Evolutionary conservation across 176 grass and related monocot species (phyloP).

Genomic region (Triticum timopheevii): DNA sequence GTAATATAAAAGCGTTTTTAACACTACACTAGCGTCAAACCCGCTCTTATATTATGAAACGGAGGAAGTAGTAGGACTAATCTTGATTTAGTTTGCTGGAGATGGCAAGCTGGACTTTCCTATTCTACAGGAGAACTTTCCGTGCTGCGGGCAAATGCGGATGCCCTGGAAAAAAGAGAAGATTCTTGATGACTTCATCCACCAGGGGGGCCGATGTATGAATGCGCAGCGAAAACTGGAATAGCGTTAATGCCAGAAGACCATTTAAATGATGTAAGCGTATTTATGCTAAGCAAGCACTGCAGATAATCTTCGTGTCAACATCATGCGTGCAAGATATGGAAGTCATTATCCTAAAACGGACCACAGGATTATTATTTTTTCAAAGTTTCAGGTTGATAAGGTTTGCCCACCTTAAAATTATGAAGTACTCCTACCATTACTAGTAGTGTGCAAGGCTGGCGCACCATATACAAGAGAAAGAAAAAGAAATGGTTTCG

Average conservation of each 20-base stretch:
- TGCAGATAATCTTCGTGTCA: constrained; percentile 13
- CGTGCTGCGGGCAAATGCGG: not conserved
- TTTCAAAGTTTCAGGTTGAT: not conserved
- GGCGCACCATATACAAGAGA: not conserved
- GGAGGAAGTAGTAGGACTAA: too few species aligned
- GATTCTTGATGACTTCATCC: not conserved
- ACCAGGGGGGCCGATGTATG: not conserved
- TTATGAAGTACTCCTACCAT: not conserved
- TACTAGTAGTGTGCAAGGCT: not conserved
- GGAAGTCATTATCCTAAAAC: not conserved
- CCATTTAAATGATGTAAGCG: not conserved
- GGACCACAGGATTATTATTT: not conserved
- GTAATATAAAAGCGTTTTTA: too few species aligned
- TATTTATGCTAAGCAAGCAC: not conserved
- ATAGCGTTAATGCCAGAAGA: not conserved
- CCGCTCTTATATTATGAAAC: too few species aligned
- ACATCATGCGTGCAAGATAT: not conserved
- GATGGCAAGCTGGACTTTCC: not conserved
- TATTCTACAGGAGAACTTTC: not conserved
- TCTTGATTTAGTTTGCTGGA: not conserved
- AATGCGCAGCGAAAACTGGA: not conserved
- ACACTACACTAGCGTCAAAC: too few species aligned
- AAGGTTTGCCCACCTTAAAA: constrained; percentile 4
- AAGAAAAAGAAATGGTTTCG: not conserved
- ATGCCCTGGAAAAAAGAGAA: not conserved